Conservation (phyloP, 2,329 filamentous ascomycete species). For the Penicillium sp. region DNA sequence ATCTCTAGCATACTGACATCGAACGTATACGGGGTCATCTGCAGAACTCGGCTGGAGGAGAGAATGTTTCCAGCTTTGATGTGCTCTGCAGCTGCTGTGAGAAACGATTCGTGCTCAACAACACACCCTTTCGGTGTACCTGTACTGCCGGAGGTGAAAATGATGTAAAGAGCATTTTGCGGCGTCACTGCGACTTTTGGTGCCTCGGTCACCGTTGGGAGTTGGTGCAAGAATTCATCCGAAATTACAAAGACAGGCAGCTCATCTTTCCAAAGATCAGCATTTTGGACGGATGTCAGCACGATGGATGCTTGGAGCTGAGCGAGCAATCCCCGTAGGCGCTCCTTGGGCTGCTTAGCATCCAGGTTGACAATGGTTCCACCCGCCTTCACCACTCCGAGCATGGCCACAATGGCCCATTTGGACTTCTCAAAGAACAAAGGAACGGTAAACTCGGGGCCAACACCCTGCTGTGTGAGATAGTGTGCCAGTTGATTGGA, state of each 20-base stretch:
- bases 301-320: background rate
- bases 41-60: constrained; percentile 8
- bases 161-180: constrained; percentile 3
- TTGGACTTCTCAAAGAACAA: constrained; percentile 4
- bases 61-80: background rate
- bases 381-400: constrained; percentile 18
- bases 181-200: background rate
- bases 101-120: constrained; percentile 3
- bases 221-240: background rate
- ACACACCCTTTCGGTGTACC: constrained; percentile 10
- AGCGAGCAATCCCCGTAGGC: constrained; percentile 8
- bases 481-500: background rate
- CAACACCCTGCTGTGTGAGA: background rate
- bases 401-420: constrained; percentile 13
- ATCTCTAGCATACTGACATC: constrained; percentile 32
- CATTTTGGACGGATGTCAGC: constrained; percentile 1
- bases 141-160: constrained; percentile 10
- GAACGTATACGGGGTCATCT: constrained; percentile 36
- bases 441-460: background rate
- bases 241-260: background rate
- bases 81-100: background rate
- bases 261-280: background rate
- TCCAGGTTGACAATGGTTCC: constrained; percentile 19
- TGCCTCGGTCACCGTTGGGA: background rate
- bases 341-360: constrained; percentile 14